Evolutionary conservation across 257 asterid genomes (phyloP).

Genomic region (Catharanthus roseus): DNA sequence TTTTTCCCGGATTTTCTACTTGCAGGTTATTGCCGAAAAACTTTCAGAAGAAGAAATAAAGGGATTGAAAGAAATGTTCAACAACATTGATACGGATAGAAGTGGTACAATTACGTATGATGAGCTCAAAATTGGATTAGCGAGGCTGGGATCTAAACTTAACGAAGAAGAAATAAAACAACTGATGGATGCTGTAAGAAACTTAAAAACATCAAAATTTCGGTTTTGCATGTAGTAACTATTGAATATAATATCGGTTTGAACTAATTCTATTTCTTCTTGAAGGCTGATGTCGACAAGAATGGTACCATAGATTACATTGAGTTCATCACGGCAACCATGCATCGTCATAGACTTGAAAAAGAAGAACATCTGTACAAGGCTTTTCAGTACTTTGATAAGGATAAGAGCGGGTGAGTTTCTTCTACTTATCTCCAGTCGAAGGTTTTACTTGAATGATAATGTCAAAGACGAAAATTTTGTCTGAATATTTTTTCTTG

Average conservation of each 20-base stretch:
- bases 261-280: not conserved
- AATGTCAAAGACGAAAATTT: not conserved
- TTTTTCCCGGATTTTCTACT: conserved; percentile 2
- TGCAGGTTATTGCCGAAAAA: conserved; percentile 76
- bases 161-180: conserved; percentile 60
- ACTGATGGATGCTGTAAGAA: conserved; percentile 89
- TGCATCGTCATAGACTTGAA: conserved; percentile 88
- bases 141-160: conserved; percentile 83
- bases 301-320: conserved; percentile 76
- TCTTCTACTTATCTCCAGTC: not conserved
- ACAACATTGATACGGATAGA: conserved; percentile 83
- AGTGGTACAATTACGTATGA: conserved; percentile 77
- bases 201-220: not conserved
- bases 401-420: conserved; percentile 65
- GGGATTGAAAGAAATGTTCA: conserved; percentile 72
- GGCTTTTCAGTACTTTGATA: conserved; percentile 81
- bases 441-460: not conserved
- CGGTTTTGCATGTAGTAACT: too few relatives aligned
- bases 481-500: not conserved
- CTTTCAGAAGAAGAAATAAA: conserved; percentile 76
- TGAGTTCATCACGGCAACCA: conserved; percentile 82
- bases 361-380: conserved; percentile 61
- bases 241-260: not conserved
- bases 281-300: conserved; percentile 86
- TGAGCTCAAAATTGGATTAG: conserved; percentile 67